Percentiles rank a stretch among this genome's conserved stretches.
Evolutionary conservation across 1,284 basidiomycete species (phyloP).

Genomic region (Trichosporon asahii): DNA sequence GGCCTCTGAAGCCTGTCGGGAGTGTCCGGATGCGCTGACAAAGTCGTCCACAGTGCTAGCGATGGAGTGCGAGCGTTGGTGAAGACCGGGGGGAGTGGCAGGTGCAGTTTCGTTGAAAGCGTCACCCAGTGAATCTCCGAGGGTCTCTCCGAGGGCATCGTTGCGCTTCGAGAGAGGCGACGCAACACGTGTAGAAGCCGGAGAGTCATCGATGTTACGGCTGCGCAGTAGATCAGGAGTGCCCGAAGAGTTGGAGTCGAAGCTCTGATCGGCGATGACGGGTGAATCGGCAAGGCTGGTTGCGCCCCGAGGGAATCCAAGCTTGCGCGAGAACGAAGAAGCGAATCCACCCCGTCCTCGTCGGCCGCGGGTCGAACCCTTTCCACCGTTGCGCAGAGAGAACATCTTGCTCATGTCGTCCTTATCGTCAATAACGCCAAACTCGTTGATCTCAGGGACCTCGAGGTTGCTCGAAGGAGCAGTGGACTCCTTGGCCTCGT

Average conservation of each 20-base stretch:
- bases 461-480: background rate
- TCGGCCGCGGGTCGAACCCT: constrained; percentile 39
- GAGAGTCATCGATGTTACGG: constrained; percentile 28
- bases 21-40: constrained; percentile 11
- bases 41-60: constrained; percentile 12
- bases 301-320: constrained; percentile 39
- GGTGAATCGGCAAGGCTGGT: constrained; percentile 27
- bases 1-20: background rate
- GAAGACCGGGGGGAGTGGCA: background rate
- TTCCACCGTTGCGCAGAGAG: constrained; percentile 26
- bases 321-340: constrained; percentile 39
- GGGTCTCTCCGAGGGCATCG: constrained; percentile 12
- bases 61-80: constrained; percentile 12
- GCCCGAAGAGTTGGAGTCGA: constrained; percentile 41
- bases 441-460: constrained; percentile 34
- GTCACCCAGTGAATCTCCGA: constrained; percentile 27
- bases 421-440: constrained; percentile 24
- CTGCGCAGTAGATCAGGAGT: constrained; percentile 47
- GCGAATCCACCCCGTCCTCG: constrained; percentile 43
- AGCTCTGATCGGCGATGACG: constrained; percentile 36
- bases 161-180: constrained; percentile 21
- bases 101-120: constrained; percentile 16
- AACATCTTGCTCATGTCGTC: constrained; percentile 15
- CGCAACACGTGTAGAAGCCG: constrained; percentile 14
- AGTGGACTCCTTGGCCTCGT: constrained; percentile 11